Evolutionary conservation across 257 asterid species (phyloP).

Genomic region (Plantago major): DNA sequence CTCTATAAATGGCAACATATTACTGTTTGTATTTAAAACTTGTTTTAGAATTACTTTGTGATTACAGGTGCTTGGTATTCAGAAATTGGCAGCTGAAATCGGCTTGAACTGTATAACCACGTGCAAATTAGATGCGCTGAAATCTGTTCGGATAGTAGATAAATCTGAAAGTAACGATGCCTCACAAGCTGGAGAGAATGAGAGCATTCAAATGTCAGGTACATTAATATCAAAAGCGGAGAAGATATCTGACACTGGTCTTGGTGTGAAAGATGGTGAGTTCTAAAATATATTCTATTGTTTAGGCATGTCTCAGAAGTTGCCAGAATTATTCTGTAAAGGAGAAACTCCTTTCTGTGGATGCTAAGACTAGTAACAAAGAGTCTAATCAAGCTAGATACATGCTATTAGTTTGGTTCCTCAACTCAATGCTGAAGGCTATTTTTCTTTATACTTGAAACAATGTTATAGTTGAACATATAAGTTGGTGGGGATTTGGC

Average conservation of each 20-base stretch:
- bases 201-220: constrained; percentile 19
- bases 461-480: not conserved
- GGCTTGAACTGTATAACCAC: constrained; percentile 71
- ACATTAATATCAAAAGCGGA: constrained; percentile 11
- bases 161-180: constrained; percentile 34
- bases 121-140: constrained; percentile 82
- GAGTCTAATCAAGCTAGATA: not conserved
- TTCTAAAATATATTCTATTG: constrained; percentile 7
- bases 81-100: constrained; percentile 83
- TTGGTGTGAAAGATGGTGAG: constrained; percentile 33
- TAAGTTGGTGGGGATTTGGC: not conserved
- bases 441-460: not conserved
- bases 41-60: constrained; percentile 9
- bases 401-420: not conserved
- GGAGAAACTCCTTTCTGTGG: not conserved
- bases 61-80: constrained; percentile 75
- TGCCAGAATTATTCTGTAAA: not conserved
- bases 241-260: constrained; percentile 22
- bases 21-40: not conserved
- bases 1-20: no score
- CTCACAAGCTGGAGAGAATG: constrained; percentile 26
- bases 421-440: not conserved
- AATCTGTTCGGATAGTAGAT: constrained; percentile 47
- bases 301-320: not conserved
- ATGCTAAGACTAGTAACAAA: not conserved